Conservation (phyloP, 129 eudicot genomes). For the Deinandra increscens region DNA sequence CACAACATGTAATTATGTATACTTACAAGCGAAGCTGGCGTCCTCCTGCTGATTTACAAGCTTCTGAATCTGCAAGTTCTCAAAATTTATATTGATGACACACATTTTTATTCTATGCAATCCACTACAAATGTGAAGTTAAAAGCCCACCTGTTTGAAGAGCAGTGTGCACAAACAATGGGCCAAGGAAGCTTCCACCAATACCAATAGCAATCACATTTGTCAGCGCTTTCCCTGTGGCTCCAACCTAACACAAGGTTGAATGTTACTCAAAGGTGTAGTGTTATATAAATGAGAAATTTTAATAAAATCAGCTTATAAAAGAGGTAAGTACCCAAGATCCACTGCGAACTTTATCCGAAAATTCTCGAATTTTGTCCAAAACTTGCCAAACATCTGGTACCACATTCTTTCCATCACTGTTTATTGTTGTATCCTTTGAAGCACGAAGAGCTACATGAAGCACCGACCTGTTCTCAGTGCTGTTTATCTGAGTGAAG, state of each 20-base stretch:
- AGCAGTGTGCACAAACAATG: slow-evolving; percentile 97
- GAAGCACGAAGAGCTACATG: slow-evolving; percentile 98
- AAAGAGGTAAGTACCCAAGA: slow-evolving; percentile 64
- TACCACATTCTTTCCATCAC: slow-evolving; percentile 96
- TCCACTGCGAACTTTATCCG: slow-evolving; percentile 90
- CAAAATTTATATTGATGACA: background rate
- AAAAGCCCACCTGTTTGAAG: slow-evolving; percentile 80
- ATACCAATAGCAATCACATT: slow-evolving; percentile 92
- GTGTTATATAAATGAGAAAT: background rate
- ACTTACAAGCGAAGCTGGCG: slow-evolving; percentile 98
- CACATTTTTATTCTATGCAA: slow-evolving; percentile 1
- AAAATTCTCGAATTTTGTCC: slow-evolving; percentile 83
- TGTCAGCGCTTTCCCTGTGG: slow-evolving; percentile 76
- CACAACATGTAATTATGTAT: background rate
- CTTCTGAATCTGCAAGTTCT: slow-evolving; percentile 69
- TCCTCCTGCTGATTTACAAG: slow-evolving; percentile 72
- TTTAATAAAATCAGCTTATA: background rate
- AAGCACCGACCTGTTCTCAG: slow-evolving; percentile 91
- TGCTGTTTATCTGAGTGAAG: slow-evolving; percentile 72
- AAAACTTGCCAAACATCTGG: slow-evolving; percentile 98
- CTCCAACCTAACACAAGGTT: slow-evolving; percentile 65
- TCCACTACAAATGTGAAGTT: slow-evolving; percentile 7
- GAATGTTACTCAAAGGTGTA: background rate
- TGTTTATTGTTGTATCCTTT: slow-evolving; percentile 65
- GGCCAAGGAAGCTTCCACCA: slow-evolving; percentile 99